A percentile compares a stretch with the other conserved stretches of the same genome.
Evolutionary conservation across 345 rosid genomes (phyloP).

Genomic region (Fremontodendron californicum): DNA sequence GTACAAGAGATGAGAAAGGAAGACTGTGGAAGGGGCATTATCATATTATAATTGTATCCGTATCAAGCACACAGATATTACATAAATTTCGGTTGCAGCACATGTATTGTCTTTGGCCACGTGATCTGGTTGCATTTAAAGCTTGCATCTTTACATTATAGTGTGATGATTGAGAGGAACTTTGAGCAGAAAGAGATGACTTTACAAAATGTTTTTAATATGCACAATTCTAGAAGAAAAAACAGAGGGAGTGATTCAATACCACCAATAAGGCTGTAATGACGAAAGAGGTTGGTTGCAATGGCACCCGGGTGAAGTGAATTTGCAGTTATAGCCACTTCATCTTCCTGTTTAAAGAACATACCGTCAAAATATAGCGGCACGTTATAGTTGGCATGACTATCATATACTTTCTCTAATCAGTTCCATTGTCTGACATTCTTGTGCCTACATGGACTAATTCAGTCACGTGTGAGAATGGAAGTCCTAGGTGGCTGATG

Average conservation of each 20-base stretch:
- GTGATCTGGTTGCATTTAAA: neutral
- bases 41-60: neutral
- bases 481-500: neutral
- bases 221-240: neutral
- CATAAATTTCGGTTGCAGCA: too few species aligned
- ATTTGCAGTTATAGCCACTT: conserved; percentile 50
- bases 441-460: neutral
- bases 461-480: neutral
- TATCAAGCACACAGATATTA: neutral
- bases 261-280: conserved; percentile 37
- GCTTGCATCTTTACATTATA: neutral
- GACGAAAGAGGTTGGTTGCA: conserved; percentile 49
- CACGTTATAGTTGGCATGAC: neutral
- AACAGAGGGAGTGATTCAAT: neutral
- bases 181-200: neutral
- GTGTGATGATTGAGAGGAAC: neutral
- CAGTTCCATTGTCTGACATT: neutral
- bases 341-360: conserved; percentile 47
- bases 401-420: neutral
- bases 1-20: neutral
- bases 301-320: conserved; percentile 74
- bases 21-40: neutral
- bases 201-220: neutral
- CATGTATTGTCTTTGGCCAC: neutral
- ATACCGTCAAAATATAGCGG: neutral